These are phyloP conservation scores for Fomitopsis pinicola DNA, from an alignment of 1,284 basidiomycete genomes.

Conservation along the genomic window DNA sequence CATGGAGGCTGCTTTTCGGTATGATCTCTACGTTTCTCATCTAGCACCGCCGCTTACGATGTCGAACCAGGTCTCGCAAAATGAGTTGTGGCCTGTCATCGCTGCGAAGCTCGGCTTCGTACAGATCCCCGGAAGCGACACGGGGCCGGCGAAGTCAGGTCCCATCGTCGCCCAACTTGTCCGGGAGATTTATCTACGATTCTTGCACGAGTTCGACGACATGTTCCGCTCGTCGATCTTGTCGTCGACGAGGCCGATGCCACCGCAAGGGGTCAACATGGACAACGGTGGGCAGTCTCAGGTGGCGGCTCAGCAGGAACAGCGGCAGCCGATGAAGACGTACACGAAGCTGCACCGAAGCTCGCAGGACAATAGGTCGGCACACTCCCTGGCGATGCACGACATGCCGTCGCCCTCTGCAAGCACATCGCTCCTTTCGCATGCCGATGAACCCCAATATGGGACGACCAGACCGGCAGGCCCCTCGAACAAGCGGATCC, in stretches of 20 bases:
- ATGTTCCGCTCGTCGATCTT: conserved; percentile 37
- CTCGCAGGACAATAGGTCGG: conserved; percentile 42
- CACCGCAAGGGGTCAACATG: too few relatives aligned
- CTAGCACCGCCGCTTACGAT: background rate
- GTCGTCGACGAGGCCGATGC: conserved; percentile 5
- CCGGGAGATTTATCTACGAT: conserved; percentile 55
- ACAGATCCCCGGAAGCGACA: conserved; percentile 51
- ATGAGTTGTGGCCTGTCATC: conserved; percentile 60
- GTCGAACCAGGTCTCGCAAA: conserved; percentile 41
- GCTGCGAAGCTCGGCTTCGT: conserved; percentile 61
- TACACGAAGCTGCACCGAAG: background rate
- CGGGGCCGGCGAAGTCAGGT: conserved; percentile 52
- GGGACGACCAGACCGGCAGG: conserved; percentile 46
- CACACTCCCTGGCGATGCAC: conserved; percentile 59
- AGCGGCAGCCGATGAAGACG: too few relatives aligned
- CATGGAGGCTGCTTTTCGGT: conserved; percentile 40
- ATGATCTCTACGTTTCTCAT: conserved; percentile 34
- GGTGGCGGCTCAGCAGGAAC: too few relatives aligned
- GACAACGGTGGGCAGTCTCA: too few relatives aligned
- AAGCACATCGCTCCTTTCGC: conserved; percentile 29
- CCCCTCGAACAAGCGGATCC: conserved; percentile 42
- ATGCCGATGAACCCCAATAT: conserved; percentile 37
- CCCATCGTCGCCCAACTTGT: conserved; percentile 60
- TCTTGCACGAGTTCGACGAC: conserved; percentile 52
- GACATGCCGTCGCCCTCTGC: conserved; percentile 18